Percentiles rank a stretch among this genome's conserved stretches.
phyloP scores from a whole-genome alignment of 2,329 filamentous ascomycete genomes.

The Bipolaris victoriae region DNA sequence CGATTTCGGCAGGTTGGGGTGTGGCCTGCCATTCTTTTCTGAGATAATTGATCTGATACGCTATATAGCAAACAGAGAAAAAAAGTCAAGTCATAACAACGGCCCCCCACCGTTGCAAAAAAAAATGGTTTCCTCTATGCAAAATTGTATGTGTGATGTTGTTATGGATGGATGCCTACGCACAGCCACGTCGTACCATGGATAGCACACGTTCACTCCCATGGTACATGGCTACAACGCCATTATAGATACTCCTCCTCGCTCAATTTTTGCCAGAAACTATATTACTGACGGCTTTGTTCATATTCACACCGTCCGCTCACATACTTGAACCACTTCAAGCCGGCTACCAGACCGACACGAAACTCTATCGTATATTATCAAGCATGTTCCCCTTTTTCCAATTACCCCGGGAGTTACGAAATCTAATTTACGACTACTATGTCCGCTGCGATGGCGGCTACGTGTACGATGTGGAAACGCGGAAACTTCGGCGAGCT shows the following conservation, averaged over 20 bases:
- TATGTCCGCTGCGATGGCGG: constrained; percentile 14
- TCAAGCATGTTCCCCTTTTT: neutral
- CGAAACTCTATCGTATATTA: neutral
- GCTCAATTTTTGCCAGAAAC: neutral
- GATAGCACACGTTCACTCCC: neutral
- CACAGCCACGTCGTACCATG: neutral
- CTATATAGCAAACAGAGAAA: neutral
- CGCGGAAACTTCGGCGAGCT: neutral
- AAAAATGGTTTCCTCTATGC: neutral
- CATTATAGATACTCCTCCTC: neutral
- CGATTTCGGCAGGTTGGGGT: neutral
- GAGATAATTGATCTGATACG: neutral
- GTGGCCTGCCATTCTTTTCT: neutral
- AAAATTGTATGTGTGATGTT: neutral
- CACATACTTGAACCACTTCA: neutral
- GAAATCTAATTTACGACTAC: constrained; percentile 15
- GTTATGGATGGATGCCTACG: neutral
- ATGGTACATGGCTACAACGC: neutral
- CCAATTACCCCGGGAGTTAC: constrained; percentile 18
- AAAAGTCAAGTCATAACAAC: neutral
- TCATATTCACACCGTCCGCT: neutral
- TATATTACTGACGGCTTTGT: neutral
- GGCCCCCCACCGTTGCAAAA: neutral
- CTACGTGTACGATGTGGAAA: constrained; percentile 8
- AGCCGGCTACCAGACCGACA: neutral